These are phyloP conservation scores for Encephalitozoon romaleae DNA, from an alignment of 371 early-diverging fungal genomes.

Conservation along the genomic window DNA sequence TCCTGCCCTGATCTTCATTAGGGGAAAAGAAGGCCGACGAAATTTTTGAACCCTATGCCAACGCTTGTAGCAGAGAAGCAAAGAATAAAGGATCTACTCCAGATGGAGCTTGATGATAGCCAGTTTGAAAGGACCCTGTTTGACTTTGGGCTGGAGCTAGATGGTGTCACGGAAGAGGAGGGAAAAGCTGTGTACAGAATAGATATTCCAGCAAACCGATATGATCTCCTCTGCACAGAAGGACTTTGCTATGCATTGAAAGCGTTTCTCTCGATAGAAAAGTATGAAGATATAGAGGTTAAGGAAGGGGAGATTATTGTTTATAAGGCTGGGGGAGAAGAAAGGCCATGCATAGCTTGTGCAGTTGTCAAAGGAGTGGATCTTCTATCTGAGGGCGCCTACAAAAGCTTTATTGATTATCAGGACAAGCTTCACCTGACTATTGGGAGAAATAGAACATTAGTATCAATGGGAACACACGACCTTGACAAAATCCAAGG, in stretches of 20 bases:
- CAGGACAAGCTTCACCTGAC: constrained; percentile 97
- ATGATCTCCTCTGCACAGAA: constrained; percentile 59
- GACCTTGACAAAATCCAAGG: constrained; percentile 85
- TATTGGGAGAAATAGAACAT: constrained; percentile 83
- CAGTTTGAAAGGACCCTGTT: constrained; percentile 92
- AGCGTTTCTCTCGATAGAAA: constrained; percentile 34
- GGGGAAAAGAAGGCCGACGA: background rate
- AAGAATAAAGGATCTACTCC: constrained; percentile 11
- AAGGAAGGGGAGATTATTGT: constrained; percentile 8
- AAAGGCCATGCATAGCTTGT: constrained; percentile 79
- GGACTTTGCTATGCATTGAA: constrained; percentile 46
- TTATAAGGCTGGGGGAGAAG: constrained; percentile 61
- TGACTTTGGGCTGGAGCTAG: constrained; percentile 97
- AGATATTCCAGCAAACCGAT: constrained; percentile 98
- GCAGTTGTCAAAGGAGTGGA: constrained; percentile 80
- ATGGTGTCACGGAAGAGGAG: constrained; percentile 72
- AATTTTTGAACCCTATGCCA: constrained; percentile 23
- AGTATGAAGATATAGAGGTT: constrained; percentile 24
- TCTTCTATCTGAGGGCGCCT: constrained; percentile 68
- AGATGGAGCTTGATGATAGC: constrained; percentile 58
- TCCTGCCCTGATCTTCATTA: constrained; percentile 56
- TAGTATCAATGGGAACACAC: constrained; percentile 96
- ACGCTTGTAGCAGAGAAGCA: constrained; percentile 23
- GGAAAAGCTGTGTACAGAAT: constrained; percentile 77
- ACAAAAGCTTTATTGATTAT: constrained; percentile 87